Base-by-base conservation (phyloP, 257 asterid genomes). In the Nicotiana otophora region DNA sequence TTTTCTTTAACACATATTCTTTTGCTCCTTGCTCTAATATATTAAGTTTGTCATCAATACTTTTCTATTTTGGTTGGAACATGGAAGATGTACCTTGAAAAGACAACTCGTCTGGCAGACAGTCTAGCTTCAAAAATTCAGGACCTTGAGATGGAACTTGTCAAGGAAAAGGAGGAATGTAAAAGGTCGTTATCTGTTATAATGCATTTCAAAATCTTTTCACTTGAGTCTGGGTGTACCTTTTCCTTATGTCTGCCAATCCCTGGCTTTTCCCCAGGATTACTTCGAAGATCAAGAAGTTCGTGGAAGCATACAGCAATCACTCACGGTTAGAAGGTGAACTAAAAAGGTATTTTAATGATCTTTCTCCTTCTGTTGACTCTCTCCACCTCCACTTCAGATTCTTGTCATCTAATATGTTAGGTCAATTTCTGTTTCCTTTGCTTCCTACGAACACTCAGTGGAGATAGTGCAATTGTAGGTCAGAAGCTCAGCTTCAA, bases 401-500 rank as follows among this genome's bases (percentile, higher is more conserved):
- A 5, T 19, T 34, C 69, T 80, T 81, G 67, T 33, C 77, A 80
- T 16, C 36, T 63, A 53, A 42, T 77, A 51, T 74, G 0, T 9
- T 48, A 3, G 39, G 46, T 74, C 63, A 48, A 15, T 15, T 65
- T 81, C 48, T 81, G 66, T 81, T 28, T 46, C n/a, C 64, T 64
- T 61, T 46, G 48, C 42, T 64, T 70, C 75, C 82, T 34, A 46
- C 78, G 23, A 54, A 64, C 57, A 84, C 30, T 82, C 79, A 26
- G 48, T 58, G 34, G 63, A 20, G 76, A 70, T 83, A 74, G 86
- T 84, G 82, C 81, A 83, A 86, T 75, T 88, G 48, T 83, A 96
- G 99, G 91, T 93, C 98, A 82, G 92, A 88, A 31, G 88, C 92
- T 88, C 94, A 90, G 88, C 90, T 96, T 80, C 93, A 86, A 85